Percentiles rank a stretch among this genome's conserved stretches.
Conservation (phyloP, 2,329 filamentous ascomycete species). For the Didymosphaeria variabile region DNA sequence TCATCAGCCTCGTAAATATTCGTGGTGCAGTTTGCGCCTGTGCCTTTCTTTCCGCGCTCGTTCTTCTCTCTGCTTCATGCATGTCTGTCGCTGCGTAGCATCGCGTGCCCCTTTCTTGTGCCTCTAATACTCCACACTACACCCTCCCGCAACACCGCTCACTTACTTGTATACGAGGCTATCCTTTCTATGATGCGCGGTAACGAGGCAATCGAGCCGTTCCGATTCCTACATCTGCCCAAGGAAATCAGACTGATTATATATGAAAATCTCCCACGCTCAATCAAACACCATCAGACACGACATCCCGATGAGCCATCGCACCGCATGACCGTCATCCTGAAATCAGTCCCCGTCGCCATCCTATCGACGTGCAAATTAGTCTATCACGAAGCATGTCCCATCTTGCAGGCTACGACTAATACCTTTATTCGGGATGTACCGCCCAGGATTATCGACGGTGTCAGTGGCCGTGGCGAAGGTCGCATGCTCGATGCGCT, state of each 20-base stretch:
- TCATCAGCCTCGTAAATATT: slow-evolving; percentile 6
- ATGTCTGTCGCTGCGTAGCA: slow-evolving; percentile 22
- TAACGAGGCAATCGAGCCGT: slow-evolving; percentile 10
- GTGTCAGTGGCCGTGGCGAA: slow-evolving; percentile 19
- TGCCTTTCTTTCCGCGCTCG: background rate
- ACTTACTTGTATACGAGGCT: background rate
- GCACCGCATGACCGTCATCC: slow-evolving; percentile 19
- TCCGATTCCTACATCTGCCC: slow-evolving; percentile 17
- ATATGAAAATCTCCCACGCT: slow-evolving; percentile 17
- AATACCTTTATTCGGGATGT: slow-evolving; percentile 16
- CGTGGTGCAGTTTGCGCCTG: background rate
- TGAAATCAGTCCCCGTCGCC: slow-evolving; percentile 18
- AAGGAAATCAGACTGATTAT: slow-evolving; percentile 15
- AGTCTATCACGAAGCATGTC: slow-evolving; percentile 14
- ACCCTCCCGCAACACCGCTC: background rate
- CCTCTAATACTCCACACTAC: background rate
- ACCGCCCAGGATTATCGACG: slow-evolving; percentile 19
- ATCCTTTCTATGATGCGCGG: slow-evolving; percentile 1
- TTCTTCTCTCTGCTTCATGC: background rate
- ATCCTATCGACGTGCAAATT: slow-evolving; percentile 18
- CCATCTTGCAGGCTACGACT: slow-evolving; percentile 8
- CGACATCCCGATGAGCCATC: slow-evolving; percentile 22
- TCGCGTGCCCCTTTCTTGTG: slow-evolving; percentile 18
- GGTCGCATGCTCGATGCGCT: slow-evolving; percentile 23
- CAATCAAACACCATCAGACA: slow-evolving; percentile 16